Conservation (phyloP, 768 basidiomycete genomes). For the Suillus spraguei region DNA sequence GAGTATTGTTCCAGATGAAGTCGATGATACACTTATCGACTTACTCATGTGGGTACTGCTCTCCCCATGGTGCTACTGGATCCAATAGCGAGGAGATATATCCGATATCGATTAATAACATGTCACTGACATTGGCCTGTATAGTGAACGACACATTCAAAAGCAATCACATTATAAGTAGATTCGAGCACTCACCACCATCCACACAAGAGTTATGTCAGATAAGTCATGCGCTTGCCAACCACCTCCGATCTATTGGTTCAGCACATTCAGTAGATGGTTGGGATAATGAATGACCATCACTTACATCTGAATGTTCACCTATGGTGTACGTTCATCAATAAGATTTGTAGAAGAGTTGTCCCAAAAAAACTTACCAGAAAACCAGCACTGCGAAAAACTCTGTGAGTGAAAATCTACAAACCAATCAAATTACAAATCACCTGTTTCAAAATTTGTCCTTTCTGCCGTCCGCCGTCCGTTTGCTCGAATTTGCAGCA, state of each 20-base stretch:
- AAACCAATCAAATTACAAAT: conserved; percentile 13
- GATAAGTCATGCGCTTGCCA: conserved; percentile 69
- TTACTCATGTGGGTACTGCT: conserved; percentile 64
- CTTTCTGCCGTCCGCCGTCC: conserved; percentile 48
- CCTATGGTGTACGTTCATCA: conserved; percentile 23
- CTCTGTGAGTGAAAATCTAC: neutral
- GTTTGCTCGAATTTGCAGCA: conserved; percentile 68
- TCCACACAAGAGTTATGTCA: conserved; percentile 65
- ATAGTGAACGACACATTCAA: neutral
- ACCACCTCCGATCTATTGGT: conserved; percentile 65
- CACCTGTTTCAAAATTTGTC: conserved; percentile 66
- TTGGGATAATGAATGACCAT: conserved; percentile 7
- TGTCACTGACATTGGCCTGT: conserved; percentile 58
- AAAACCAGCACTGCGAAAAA: conserved; percentile 64
- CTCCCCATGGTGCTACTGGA: conserved; percentile 62
- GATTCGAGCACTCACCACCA: conserved; percentile 49
- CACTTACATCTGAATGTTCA: conserved; percentile 28
- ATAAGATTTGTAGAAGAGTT: conserved; percentile 3
- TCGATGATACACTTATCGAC: conserved; percentile 21
- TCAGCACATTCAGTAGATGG: neutral
- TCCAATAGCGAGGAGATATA: conserved; percentile 53
- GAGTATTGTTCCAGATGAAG: conserved; percentile 5
- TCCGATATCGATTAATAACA: conserved; percentile 55
- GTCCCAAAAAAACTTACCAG: conserved; percentile 43
- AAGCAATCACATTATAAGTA: neutral